Percentiles rank a stretch among this genome's conserved stretches.
Conservation (phyloP, 1,139 yeast genomes). For the Yamadazyma siamensis region DNA sequence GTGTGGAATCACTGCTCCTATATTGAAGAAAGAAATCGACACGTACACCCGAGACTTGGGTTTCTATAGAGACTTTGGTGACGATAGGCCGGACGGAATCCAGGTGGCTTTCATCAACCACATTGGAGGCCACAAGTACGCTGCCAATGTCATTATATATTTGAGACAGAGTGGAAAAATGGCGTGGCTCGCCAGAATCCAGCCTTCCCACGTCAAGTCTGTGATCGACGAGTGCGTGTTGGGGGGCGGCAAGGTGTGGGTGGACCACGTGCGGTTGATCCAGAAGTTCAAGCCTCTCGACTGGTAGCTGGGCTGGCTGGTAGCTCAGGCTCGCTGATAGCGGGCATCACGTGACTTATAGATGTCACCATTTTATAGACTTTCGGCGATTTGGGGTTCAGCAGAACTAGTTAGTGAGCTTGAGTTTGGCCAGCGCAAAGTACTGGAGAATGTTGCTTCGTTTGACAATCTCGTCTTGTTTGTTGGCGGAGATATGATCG, state of each 20-base stretch:
- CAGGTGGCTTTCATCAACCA: conserved; percentile 71
- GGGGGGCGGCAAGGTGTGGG: conserved; percentile 65
- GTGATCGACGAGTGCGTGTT: conserved; percentile 73
- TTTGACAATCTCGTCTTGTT: conserved; percentile 25
- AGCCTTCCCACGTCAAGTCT: conserved; percentile 70
- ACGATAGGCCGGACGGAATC: conserved; percentile 71
- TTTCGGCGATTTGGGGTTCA: too few relatives aligned
- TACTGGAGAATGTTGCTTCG: conserved; percentile 44
- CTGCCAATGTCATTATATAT: conserved; percentile 83
- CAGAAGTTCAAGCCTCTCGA: conserved; percentile 50
- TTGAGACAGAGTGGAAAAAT: conserved; percentile 63
- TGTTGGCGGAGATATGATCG: conserved; percentile 3
- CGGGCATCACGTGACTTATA: too few relatives aligned
- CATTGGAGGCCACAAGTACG: conserved; percentile 93
- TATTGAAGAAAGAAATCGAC: conserved; percentile 77
- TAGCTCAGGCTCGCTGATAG: too few relatives aligned
- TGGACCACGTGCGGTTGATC: conserved; percentile 63
- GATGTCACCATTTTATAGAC: too few relatives aligned
- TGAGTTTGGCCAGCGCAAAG: not conserved
- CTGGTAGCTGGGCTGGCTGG: conserved; percentile 48
- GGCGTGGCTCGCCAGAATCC: conserved; percentile 84
- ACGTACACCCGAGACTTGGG: conserved; percentile 67
- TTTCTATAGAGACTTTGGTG: conserved; percentile 70
- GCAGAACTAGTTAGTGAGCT: too few relatives aligned
- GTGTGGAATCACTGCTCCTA: conserved; percentile 95